phyloP scores from a whole-genome alignment of 148 eudicot genomes.

The Talinum fruticosum region DNA sequence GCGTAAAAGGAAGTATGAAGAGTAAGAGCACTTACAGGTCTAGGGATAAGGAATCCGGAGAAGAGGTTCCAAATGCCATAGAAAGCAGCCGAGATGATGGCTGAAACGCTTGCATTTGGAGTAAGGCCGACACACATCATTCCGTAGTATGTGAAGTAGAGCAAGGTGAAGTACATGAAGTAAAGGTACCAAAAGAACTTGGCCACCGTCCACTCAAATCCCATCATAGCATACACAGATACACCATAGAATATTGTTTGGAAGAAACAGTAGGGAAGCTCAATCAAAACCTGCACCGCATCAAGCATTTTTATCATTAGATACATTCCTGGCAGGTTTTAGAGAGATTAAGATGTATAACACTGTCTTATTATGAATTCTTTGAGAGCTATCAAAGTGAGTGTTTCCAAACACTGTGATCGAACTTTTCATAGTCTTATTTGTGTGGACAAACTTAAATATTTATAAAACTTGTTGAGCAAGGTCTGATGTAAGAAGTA shows the following conservation, averaged over 20 bases:
- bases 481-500: background rate
- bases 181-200: constrained; percentile 66
- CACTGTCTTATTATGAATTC: too few relatives aligned
- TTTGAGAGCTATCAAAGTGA: too few relatives aligned
- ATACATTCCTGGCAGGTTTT: too few relatives aligned
- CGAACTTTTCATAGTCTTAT: too few relatives aligned
- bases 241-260: constrained; percentile 51
- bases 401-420: too few relatives aligned
- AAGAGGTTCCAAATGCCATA: constrained; percentile 57
- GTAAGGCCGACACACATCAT: constrained; percentile 72
- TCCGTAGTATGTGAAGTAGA: constrained; percentile 66
- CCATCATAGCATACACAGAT: constrained; percentile 73
- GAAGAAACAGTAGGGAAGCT: constrained; percentile 56
- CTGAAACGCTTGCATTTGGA: constrained; percentile 56
- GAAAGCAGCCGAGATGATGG: constrained; percentile 48
- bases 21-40: constrained; percentile 42
- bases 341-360: background rate
- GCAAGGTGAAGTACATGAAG: constrained; percentile 59
- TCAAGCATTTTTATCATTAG: too few relatives aligned
- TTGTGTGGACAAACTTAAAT: background rate
- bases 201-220: constrained; percentile 63
- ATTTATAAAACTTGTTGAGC: background rate
- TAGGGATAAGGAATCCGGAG: constrained; percentile 65
- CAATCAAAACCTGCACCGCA: constrained; percentile 47
- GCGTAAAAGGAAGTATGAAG: background rate